phyloP scores from a whole-genome alignment of 2,329 filamentous ascomycete species.

The Beauveria brongniartii region DNA sequence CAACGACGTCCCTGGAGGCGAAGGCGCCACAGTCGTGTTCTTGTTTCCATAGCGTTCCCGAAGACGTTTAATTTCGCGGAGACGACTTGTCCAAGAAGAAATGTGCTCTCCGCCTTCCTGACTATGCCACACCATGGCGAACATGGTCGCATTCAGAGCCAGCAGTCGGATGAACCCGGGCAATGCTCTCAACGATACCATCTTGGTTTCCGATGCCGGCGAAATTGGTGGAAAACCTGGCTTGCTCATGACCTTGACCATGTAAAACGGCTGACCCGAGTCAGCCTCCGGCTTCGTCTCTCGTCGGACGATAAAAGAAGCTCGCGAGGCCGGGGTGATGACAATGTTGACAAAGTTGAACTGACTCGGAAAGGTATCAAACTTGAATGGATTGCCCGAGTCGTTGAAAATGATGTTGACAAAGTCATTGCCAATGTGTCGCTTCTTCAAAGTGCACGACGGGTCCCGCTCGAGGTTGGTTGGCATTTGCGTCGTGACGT shows the following conservation, averaged over 20 bases:
- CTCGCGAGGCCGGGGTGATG: constrained; percentile 77
- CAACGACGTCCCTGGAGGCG: constrained; percentile 21
- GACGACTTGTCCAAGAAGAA: constrained; percentile 80
- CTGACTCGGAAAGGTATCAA: constrained; percentile 86
- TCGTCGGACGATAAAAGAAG: constrained; percentile 63
- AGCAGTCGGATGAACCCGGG: constrained; percentile 81
- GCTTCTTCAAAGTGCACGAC: constrained; percentile 76
- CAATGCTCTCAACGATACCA: constrained; percentile 74
- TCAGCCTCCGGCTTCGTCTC: constrained; percentile 29
- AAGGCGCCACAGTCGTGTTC: constrained; percentile 14
- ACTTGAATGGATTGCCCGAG: constrained; percentile 79
- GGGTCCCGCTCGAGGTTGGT: constrained; percentile 71
- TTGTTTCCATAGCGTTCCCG: constrained; percentile 58
- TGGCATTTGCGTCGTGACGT: constrained; percentile 96
- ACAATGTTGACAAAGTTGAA: constrained; percentile 98
- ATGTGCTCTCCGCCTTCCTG: constrained; percentile 72
- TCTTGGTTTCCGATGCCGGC: constrained; percentile 79
- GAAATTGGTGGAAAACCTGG: constrained; percentile 88
- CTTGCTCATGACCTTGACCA: constrained; percentile 81
- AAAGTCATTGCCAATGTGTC: constrained; percentile 93
- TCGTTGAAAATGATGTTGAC: constrained; percentile 99
- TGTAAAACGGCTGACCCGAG: constrained; percentile 59
- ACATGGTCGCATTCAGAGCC: constrained; percentile 88
- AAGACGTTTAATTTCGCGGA: constrained; percentile 76
- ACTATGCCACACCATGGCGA: constrained; percentile 81